Percentiles rank a stretch among this genome's conserved stretches.
These are phyloP conservation scores for Sphagnurus paluster DNA, from an alignment of 1,284 basidiomycete genomes.

Conservation along the genomic window DNA sequence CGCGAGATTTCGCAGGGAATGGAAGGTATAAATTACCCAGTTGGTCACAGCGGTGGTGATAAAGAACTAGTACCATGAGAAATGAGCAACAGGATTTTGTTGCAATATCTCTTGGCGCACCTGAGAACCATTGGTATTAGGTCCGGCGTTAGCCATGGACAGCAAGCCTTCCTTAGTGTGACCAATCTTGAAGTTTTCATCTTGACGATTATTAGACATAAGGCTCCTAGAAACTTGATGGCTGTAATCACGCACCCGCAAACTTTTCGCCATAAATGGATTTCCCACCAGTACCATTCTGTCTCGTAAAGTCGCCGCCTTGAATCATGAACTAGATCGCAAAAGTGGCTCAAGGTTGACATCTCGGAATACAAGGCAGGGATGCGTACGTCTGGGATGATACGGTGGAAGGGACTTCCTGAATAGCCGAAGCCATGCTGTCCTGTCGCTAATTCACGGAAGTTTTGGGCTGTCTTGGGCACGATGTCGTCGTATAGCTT, in stretches of 20 bases:
- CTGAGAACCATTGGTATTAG: constrained; percentile 74
- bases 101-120: no score
- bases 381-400: constrained; percentile 62
- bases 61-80: constrained; percentile 60
- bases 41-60: constrained; percentile 81
- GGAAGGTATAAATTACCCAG: constrained; percentile 43
- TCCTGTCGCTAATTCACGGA: constrained; percentile 76
- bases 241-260: constrained; percentile 44
- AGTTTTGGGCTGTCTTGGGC: constrained; percentile 81
- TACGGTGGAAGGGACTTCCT: constrained; percentile 79
- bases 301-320: constrained; percentile 73
- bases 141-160: constrained; percentile 88
- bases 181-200: constrained; percentile 85
- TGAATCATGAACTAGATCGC: constrained; percentile 78
- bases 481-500: constrained; percentile 69
- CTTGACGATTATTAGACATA: constrained; percentile 36
- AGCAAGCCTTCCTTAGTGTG: constrained; percentile 84
- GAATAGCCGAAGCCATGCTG: constrained; percentile 72
- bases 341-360: background rate
- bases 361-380: background rate
- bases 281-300: constrained; percentile 86
- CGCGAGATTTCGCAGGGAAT: background rate
- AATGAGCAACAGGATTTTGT: background rate
- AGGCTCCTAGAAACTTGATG: no score
- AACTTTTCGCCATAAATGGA: constrained; percentile 91